Percentiles rank a stretch among this genome's conserved stretches.
phyloP scores from a whole-genome alignment of 148 eudicot genomes.

The Tetragonia tetragonoides region DNA sequence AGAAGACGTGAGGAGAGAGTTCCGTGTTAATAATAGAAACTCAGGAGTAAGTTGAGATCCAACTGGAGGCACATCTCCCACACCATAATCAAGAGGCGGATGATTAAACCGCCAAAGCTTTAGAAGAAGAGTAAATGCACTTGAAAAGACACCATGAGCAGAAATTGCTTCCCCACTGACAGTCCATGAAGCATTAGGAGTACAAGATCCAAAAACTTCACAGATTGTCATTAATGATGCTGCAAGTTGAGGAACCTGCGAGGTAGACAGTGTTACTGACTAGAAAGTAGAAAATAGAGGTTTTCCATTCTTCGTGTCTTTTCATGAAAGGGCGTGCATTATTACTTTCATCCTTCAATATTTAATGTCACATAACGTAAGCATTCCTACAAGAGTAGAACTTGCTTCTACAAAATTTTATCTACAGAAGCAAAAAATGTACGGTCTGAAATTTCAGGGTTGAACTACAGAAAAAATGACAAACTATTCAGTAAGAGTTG shows the following conservation, averaged over 20 bases:
- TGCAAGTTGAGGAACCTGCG: constrained; percentile 91
- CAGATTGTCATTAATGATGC: constrained; percentile 94
- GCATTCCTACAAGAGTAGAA: background rate
- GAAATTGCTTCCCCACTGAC: constrained; percentile 79
- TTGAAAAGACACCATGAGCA: constrained; percentile 79
- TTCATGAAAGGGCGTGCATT: background rate
- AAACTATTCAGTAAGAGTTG: background rate
- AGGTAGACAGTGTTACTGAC: constrained; percentile 2
- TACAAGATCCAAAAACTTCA: constrained; percentile 88
- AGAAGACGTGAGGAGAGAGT: constrained; percentile 70
- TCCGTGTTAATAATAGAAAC: constrained; percentile 70
- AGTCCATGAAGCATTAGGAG: constrained; percentile 68
- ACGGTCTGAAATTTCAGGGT: background rate
- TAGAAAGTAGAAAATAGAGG: background rate
- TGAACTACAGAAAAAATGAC: background rate
- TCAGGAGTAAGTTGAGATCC: constrained; percentile 96
- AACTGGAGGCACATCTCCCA: constrained; percentile 95
- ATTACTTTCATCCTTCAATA: background rate
- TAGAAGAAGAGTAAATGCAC: constrained; percentile 85
- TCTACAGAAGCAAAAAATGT: too few species aligned
- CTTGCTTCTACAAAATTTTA: background rate
- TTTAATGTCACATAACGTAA: background rate
- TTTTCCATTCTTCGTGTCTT: background rate
- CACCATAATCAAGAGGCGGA: constrained; percentile 82
- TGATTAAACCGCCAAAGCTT: constrained; percentile 95